These are phyloP conservation scores for Aspergillus neoniger DNA, from an alignment of 2,329 filamentous ascomycete genomes.

Conservation along the genomic window DNA sequence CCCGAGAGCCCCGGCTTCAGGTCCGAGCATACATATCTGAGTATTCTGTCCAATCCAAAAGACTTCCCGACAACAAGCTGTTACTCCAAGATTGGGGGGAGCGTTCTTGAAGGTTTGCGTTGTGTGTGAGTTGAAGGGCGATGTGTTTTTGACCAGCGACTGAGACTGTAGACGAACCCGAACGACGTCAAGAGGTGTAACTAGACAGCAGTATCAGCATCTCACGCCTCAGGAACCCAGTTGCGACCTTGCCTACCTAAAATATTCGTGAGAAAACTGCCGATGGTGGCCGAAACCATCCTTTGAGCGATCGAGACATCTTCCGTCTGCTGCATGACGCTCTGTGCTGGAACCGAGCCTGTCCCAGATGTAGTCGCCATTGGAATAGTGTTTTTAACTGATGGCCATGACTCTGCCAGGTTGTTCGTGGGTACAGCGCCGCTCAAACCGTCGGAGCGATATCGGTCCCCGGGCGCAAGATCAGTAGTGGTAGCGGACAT, in stretches of 20 bases:
- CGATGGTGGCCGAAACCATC: slow-evolving; percentile 91
- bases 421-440: slow-evolving; percentile 13
- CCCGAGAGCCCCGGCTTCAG: slow-evolving; percentile 42
- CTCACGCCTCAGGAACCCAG: background rate
- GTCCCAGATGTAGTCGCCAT: slow-evolving; percentile 37
- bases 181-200: slow-evolving; percentile 94
- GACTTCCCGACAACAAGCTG: slow-evolving; percentile 92
- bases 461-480: slow-evolving; percentile 28
- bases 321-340: slow-evolving; percentile 23
- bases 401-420: slow-evolving; percentile 32
- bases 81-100: slow-evolving; percentile 84
- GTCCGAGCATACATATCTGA: slow-evolving; percentile 74
- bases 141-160: slow-evolving; percentile 56
- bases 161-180: slow-evolving; percentile 93
- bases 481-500: slow-evolving; percentile 30
- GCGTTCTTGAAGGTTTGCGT: slow-evolving; percentile 63
- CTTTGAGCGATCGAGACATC: slow-evolving; percentile 81
- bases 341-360: slow-evolving; percentile 22
- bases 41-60: slow-evolving; percentile 91
- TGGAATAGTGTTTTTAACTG: slow-evolving; percentile 34
- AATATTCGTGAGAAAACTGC: slow-evolving; percentile 66
- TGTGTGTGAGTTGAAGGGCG: slow-evolving; percentile 55
- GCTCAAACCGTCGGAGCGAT: slow-evolving; percentile 21
- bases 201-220: slow-evolving; percentile 48
- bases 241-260: background rate